Evolutionary conservation across 2,329 filamentous ascomycete genomes (phyloP).

Genomic region (Fusarium citri): DNA sequence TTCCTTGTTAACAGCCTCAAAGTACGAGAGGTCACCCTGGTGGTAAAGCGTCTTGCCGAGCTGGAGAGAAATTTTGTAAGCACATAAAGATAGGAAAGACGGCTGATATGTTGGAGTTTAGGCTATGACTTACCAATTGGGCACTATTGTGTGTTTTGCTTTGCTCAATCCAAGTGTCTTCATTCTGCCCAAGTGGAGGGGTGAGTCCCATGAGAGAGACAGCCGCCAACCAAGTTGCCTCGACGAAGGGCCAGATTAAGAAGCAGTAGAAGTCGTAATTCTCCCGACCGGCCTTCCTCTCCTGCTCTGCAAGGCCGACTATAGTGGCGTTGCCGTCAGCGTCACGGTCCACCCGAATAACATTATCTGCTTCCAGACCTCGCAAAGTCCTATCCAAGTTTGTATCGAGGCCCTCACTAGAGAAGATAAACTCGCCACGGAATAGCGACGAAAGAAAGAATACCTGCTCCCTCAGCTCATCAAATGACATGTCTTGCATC

Average conservation of each 20-base stretch:
- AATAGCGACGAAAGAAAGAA: slow-evolving; percentile 93
- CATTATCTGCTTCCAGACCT: slow-evolving; percentile 80
- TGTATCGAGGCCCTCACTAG: slow-evolving; percentile 80
- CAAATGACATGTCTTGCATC: slow-evolving; percentile 81
- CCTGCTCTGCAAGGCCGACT: slow-evolving; percentile 79
- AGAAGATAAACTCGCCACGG: slow-evolving; percentile 96
- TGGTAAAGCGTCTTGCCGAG: slow-evolving; percentile 97
- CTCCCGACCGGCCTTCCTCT: slow-evolving; percentile 83
- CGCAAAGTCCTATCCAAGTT: slow-evolving; percentile 85
- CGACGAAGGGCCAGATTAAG: slow-evolving; percentile 97
- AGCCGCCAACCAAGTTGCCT: slow-evolving; percentile 91
- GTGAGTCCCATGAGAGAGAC: slow-evolving; percentile 89
- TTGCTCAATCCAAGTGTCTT: slow-evolving; percentile 81
- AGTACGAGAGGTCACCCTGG: slow-evolving; percentile 96
- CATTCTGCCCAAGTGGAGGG: slow-evolving; percentile 70
- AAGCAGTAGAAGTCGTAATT: slow-evolving; percentile 99
- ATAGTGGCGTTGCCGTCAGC: slow-evolving; percentile 67
- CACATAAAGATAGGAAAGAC: background rate
- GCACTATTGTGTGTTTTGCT: slow-evolving; percentile 83
- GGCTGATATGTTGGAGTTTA: background rate
- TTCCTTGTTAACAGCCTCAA: slow-evolving; percentile 98
- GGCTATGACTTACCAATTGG: slow-evolving; percentile 70
- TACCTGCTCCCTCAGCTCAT: slow-evolving; percentile 81
- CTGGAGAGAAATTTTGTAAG: slow-evolving; percentile 53
- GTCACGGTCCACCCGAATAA: slow-evolving; percentile 75